Percentiles rank a stretch among this genome's conserved stretches.
phyloP scores from a whole-genome alignment of 805 yeast genomes.

The Candida loeiensis region DNA sequence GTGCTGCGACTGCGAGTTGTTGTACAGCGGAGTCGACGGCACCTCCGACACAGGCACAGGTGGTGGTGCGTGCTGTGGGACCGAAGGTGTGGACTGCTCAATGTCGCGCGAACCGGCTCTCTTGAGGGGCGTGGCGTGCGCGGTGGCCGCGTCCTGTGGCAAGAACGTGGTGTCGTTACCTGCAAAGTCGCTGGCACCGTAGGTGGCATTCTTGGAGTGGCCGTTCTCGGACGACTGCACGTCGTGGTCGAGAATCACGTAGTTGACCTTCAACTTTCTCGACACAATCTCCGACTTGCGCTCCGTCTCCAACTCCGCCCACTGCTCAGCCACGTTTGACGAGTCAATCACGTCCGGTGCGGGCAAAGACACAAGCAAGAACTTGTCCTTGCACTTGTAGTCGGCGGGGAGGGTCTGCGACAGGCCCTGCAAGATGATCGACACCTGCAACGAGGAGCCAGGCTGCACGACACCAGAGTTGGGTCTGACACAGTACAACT shows the following conservation, averaged over 20 bases:
- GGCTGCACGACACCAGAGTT: constrained; percentile 80
- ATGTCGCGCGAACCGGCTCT: constrained; percentile 1
- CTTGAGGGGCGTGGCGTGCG: constrained; percentile 14
- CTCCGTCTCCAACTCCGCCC: constrained; percentile 69
- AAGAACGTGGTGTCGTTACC: constrained; percentile 12
- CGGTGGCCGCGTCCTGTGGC: constrained; percentile 11
- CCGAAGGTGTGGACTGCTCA: constrained; percentile 7
- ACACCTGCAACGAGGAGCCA: constrained; percentile 66
- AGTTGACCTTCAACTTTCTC: constrained; percentile 66
- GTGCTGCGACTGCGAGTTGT: constrained; percentile 6
- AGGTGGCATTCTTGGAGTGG: constrained; percentile 18
- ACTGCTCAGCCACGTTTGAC: constrained; percentile 58
- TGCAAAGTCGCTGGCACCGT: constrained; percentile 12
- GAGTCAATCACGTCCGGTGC: constrained; percentile 58
- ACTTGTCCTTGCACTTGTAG: constrained; percentile 86
- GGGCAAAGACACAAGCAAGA: constrained; percentile 83
- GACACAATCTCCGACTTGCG: constrained; percentile 53
- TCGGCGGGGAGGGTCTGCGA: constrained; percentile 69
- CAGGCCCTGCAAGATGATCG: constrained; percentile 83
- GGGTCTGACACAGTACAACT: constrained; percentile 92
- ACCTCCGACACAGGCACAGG: constrained; percentile 10
- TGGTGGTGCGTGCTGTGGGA: constrained; percentile 9
- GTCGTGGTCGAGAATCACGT: constrained; percentile 34
- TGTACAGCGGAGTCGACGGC: constrained; percentile 6
- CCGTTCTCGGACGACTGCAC: constrained; percentile 15